These are phyloP conservation scores for Endoconidiophora laricicola DNA, from an alignment of 2,329 filamentous ascomycete genomes.

Conservation along the genomic window DNA sequence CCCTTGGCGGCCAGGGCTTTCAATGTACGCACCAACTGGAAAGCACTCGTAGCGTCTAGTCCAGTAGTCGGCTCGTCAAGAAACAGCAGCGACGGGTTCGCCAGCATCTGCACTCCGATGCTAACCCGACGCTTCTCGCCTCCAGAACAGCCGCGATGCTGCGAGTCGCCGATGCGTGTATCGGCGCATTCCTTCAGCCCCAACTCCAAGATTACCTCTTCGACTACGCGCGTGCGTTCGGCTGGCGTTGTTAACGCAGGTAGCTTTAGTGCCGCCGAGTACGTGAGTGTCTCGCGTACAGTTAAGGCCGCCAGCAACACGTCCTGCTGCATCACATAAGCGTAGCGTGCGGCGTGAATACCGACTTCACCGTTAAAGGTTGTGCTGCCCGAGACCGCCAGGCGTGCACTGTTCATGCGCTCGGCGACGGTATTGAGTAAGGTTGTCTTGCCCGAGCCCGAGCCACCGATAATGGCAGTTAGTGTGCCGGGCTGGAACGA, in stretches of 20 bases:
- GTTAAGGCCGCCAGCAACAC: slow-evolving; percentile 57
- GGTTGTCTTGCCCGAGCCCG: slow-evolving; percentile 57
- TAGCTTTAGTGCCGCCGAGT: slow-evolving; percentile 55
- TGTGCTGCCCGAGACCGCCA: slow-evolving; percentile 35
- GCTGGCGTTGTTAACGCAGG: slow-evolving; percentile 42
- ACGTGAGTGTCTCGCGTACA: slow-evolving; percentile 57
- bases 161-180: slow-evolving; percentile 53
- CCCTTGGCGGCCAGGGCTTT: slow-evolving; percentile 52
- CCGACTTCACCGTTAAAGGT: slow-evolving; percentile 44
- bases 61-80: slow-evolving; percentile 68
- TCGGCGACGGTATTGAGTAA: slow-evolving; percentile 56
- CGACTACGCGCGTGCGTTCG: slow-evolving; percentile 47
- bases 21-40: slow-evolving; percentile 53
- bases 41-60: slow-evolving; percentile 61
- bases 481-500: slow-evolving; percentile 48
- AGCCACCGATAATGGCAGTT: slow-evolving; percentile 60
- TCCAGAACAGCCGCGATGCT: slow-evolving; percentile 60
- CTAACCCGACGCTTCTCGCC: slow-evolving; percentile 64
- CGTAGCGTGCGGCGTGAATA: slow-evolving; percentile 38
- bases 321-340: slow-evolving; percentile 65
- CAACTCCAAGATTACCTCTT: slow-evolving; percentile 60
- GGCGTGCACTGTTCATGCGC: slow-evolving; percentile 40
- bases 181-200: slow-evolving; percentile 63
- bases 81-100: slow-evolving; percentile 62
- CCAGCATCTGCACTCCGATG: slow-evolving; percentile 63